Conservation (phyloP, 2,329 filamentous ascomycete genomes). For the Diaporthe humulicola region DNA sequence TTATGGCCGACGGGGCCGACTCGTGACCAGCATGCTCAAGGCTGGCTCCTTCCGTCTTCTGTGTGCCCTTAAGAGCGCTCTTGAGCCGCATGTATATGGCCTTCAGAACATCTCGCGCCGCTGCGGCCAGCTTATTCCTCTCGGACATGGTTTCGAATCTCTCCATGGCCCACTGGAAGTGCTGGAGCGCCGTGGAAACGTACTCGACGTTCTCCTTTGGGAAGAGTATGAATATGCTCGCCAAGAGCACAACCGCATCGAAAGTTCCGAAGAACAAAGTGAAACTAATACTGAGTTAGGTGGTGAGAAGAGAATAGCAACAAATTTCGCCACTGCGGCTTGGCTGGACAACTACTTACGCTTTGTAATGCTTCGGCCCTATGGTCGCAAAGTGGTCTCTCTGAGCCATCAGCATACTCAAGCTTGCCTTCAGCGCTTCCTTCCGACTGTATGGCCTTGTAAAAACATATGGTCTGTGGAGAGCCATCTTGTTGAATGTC, state of each 20-base stretch:
- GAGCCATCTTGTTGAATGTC: constrained; percentile 67
- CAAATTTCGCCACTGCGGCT: background rate
- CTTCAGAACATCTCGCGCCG: constrained; percentile 67
- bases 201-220: constrained; percentile 67
- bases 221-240: constrained; percentile 72
- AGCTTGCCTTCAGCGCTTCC: constrained; percentile 67
- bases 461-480: constrained; percentile 74
- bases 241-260: constrained; percentile 72
- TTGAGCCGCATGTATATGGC: constrained; percentile 68
- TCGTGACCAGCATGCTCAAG: background rate
- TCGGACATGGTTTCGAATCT: constrained; percentile 69
- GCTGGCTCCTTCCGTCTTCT: background rate
- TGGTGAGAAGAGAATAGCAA: background rate
- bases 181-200: constrained; percentile 62
- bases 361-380: constrained; percentile 64
- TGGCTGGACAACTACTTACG: constrained; percentile 45
- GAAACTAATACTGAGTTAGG: constrained; percentile 52
- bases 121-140: constrained; percentile 66
- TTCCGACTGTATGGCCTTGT: constrained; percentile 66
- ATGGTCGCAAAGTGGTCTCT: constrained; percentile 62
- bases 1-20: background rate
- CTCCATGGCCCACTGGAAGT: constrained; percentile 71
- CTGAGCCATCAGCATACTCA: constrained; percentile 69
- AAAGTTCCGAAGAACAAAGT: constrained; percentile 74
- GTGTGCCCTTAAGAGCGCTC: constrained; percentile 56